Conservation (phyloP, 2,329 filamentous ascomycete genomes). For the Aspergillus candidus region DNA sequence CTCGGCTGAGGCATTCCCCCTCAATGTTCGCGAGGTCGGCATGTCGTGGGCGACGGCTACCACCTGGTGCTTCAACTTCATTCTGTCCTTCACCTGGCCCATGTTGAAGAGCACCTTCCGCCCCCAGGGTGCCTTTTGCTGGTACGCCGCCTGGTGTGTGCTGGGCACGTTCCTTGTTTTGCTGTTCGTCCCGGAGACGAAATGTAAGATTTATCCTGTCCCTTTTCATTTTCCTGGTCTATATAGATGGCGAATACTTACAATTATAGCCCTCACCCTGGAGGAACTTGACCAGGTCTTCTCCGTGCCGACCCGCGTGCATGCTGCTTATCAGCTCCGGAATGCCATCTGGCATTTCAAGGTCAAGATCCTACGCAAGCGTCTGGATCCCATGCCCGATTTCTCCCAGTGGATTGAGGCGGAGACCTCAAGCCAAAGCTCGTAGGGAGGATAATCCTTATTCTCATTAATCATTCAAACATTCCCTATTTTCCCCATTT, state of each 20-base stretch:
- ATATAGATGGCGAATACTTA: constrained; percentile 7
- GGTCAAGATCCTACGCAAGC: constrained; percentile 35
- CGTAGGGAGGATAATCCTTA: no score
- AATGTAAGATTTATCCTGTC: constrained; percentile 21
- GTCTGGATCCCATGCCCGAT: constrained; percentile 26
- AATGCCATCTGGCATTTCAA: constrained; percentile 38
- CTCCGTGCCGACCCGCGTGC: constrained; percentile 43
- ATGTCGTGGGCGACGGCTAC: constrained; percentile 55
- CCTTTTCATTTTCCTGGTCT: not conserved
- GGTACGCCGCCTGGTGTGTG: constrained; percentile 53
- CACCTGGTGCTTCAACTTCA: constrained; percentile 53
- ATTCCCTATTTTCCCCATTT: no score
- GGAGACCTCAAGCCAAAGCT: no score
- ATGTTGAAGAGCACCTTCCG: constrained; percentile 44
- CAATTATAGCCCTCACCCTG: constrained; percentile 31
- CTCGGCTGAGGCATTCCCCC: constrained; percentile 58
- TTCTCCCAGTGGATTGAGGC: no score
- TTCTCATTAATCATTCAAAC: no score
- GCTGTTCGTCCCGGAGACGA: constrained; percentile 49
- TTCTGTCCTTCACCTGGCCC: constrained; percentile 50
- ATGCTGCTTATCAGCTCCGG: constrained; percentile 36
- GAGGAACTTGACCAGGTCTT: constrained; percentile 51
- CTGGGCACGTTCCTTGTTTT: constrained; percentile 49
- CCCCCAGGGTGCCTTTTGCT: constrained; percentile 50
- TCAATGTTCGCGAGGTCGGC: constrained; percentile 56